A percentile compares a stretch with the other conserved stretches of the same genome.
These are phyloP conservation scores for Calonectria multiphialidica DNA, from an alignment of 2,329 filamentous ascomycete species.

Conservation along the genomic window DNA sequence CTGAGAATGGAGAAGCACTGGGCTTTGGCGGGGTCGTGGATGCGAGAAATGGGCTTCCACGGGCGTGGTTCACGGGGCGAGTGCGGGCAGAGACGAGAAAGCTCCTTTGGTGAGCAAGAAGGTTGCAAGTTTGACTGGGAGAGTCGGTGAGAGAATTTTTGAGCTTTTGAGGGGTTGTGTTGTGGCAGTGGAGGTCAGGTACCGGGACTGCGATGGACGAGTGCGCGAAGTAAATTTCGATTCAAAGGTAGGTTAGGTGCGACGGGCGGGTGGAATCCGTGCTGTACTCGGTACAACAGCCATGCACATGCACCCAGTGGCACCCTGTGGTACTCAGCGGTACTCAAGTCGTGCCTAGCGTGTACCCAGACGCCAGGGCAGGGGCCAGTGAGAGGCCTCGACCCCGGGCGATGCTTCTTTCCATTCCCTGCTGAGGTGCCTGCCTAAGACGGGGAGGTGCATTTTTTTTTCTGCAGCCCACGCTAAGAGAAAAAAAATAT, in stretches of 20 bases:
- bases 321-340: not conserved
- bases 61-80: not conserved
- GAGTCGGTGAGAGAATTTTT: conserved; percentile 31
- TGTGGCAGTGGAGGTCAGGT: conserved; percentile 25
- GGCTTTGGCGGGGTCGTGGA: conserved; percentile 21
- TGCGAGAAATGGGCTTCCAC: conserved; percentile 15
- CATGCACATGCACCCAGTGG: not conserved
- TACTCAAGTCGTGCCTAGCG: too few species aligned
- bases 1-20: too few species aligned
- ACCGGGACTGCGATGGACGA: conserved; percentile 22
- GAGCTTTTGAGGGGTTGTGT: conserved; percentile 25
- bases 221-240: conserved; percentile 25
- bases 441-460: conserved; percentile 23
- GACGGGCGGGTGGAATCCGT: conserved; percentile 1
- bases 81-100: not conserved
- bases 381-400: not conserved
- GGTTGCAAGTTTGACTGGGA: conserved; percentile 10
- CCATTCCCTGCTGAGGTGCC: conserved; percentile 8
- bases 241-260: conserved; percentile 9
- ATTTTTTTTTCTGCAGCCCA: conserved; percentile 12
- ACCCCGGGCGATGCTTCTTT: conserved; percentile 4
- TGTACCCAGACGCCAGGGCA: not conserved
- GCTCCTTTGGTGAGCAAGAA: conserved; percentile 14
- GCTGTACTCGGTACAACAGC: conserved; percentile 2
- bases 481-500: conserved; percentile 9